A percentile compares a stretch with the other conserved stretches of the same genome.
Evolutionary conservation across 2,329 filamentous ascomycete genomes (phyloP).

Genomic region (Trichoderma arundinaceum): DNA sequence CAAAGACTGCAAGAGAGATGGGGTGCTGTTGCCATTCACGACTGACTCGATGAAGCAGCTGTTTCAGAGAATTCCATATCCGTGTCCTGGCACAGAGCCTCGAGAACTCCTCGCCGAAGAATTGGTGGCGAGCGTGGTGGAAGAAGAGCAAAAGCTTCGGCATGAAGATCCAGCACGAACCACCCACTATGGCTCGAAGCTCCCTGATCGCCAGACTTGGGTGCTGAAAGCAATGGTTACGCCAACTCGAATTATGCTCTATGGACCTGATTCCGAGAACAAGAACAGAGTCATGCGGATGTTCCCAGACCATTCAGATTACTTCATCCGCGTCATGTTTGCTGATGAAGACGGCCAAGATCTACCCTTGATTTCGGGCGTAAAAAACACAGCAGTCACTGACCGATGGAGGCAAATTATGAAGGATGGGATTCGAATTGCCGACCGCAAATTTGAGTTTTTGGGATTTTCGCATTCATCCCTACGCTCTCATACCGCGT

Average conservation of each 20-base stretch:
- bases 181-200: conserved; percentile 37
- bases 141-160: conserved; percentile 50
- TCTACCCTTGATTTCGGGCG: conserved; percentile 61
- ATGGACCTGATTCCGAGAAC: conserved; percentile 68
- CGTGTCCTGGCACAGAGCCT: conserved; percentile 57
- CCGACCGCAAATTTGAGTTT: conserved; percentile 67
- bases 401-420: conserved; percentile 67
- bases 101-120: conserved; percentile 46
- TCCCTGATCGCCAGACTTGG: conserved; percentile 51
- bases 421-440: conserved; percentile 64
- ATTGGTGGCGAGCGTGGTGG: conserved; percentile 49
- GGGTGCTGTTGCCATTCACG: conserved; percentile 50
- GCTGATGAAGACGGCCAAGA: conserved; percentile 73
- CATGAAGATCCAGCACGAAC: conserved; percentile 37
- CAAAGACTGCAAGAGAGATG: conserved; percentile 35
- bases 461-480: conserved; percentile 83
- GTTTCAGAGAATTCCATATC: conserved; percentile 58
- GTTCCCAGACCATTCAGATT: conserved; percentile 62
- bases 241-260: conserved; percentile 61
- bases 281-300: conserved; percentile 75
- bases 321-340: conserved; percentile 74
- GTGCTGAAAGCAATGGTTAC: conserved; percentile 65
- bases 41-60: conserved; percentile 60
- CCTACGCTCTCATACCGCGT: conserved; percentile 71
- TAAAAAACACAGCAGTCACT: conserved; percentile 57